Evolutionary conservation across 805 yeast genomes (phyloP).

Genomic region (Hemisphaericaspora nanyangensis): DNA sequence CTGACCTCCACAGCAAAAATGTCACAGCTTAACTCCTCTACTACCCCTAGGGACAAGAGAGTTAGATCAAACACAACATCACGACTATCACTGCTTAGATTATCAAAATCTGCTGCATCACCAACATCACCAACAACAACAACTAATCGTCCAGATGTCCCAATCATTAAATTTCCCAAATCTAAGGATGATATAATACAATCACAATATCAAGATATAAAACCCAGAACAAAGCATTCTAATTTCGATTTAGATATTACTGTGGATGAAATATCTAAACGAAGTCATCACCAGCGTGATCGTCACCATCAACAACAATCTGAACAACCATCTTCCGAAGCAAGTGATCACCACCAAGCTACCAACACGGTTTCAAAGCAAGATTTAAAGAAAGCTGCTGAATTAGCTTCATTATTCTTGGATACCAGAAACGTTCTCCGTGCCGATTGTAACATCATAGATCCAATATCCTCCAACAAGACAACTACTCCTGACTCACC

Average conservation of each 20-base stretch:
- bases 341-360: not conserved
- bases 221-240: conserved; percentile 1
- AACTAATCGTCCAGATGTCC: not conserved
- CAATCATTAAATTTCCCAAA: not conserved
- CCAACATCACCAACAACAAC: not conserved
- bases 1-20: not conserved
- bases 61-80: not conserved
- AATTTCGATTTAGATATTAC: conserved; percentile 8
- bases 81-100: conserved; percentile 9
- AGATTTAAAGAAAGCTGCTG: conserved; percentile 17
- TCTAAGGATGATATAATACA: not conserved
- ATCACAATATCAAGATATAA: not conserved
- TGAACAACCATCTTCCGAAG: not conserved
- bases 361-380: conserved; percentile 2
- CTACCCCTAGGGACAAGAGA: no score
- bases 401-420: conserved; percentile 34
- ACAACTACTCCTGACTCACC: not conserved
- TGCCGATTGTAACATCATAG: conserved; percentile 39
- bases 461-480: conserved; percentile 21
- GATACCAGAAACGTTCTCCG: conserved; percentile 41
- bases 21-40: not conserved
- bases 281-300: not conserved
- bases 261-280: not conserved
- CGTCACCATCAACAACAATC: not conserved
- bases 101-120: conserved; percentile 5